Evolutionary conservation across 768 basidiomycete genomes (phyloP).

Genomic region (Suillus plorans): DNA sequence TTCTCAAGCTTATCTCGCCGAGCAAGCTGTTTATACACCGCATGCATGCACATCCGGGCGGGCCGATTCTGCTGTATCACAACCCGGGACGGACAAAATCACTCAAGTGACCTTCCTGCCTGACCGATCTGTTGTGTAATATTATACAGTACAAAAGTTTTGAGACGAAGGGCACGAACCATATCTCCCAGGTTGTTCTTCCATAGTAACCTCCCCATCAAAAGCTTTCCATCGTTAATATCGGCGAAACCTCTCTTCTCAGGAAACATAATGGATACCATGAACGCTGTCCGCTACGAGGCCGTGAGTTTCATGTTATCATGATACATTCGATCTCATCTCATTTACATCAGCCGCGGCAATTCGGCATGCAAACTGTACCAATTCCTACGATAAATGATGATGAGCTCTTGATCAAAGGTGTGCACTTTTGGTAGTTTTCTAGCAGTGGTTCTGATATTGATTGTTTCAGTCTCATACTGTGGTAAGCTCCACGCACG

Average conservation of each 20-base stretch:
- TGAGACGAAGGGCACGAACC: background rate
- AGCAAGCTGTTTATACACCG: background rate
- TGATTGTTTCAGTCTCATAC: constrained; percentile 33
- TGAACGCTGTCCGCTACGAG: constrained; percentile 52
- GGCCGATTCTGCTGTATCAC: background rate
- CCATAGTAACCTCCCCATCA: background rate
- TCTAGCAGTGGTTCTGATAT: constrained; percentile 8
- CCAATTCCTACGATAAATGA: constrained; percentile 53
- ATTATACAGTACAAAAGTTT: background rate
- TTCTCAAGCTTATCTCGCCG: background rate
- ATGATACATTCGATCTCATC: background rate
- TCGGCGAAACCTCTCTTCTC: background rate
- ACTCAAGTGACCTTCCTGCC: constrained; percentile 1
- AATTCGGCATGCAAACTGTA: constrained; percentile 52
- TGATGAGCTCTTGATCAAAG: constrained; percentile 61
- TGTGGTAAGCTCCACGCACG: constrained; percentile 36
- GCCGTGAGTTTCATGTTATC: constrained; percentile 28
- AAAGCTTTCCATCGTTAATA: background rate
- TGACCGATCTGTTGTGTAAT: constrained; percentile 1
- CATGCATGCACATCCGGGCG: background rate
- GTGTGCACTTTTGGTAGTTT: constrained; percentile 25
- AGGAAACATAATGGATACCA: constrained; percentile 18
- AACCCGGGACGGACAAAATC: background rate
- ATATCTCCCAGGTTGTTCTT: constrained; percentile 16
- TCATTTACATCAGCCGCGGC: constrained; percentile 36